phyloP scores from a whole-genome alignment of 352 stramenopile species.

The Phytophthora quininea region DNA sequence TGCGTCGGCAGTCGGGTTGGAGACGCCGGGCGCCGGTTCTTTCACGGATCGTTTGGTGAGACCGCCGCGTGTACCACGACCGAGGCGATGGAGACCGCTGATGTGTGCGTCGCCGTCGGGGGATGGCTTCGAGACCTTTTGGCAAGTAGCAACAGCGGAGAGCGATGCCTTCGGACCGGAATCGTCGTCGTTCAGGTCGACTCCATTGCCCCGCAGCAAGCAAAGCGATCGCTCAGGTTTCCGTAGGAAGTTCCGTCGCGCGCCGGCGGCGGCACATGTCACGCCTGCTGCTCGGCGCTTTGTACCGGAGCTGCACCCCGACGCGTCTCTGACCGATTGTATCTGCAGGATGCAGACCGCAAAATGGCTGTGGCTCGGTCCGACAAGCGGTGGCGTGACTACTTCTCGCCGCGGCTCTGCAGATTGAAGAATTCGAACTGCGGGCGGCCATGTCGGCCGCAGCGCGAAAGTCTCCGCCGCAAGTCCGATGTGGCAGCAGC shows the following conservation, averaged over 20 bases:
- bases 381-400: background rate
- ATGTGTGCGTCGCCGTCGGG: background rate
- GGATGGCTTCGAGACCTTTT: too few relatives aligned
- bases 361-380: background rate
- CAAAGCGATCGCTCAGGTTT: too few relatives aligned
- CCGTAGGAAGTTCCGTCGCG: background rate
- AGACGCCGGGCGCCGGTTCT: background rate
- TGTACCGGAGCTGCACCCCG: background rate
- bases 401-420: background rate
- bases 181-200: too few relatives aligned
- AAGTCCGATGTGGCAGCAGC: too few relatives aligned
- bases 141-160: too few relatives aligned
- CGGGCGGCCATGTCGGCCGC: background rate
- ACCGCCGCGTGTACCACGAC: background rate
- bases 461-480: too few relatives aligned
- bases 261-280: background rate
- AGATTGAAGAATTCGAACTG: background rate
- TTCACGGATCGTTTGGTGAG: constrained; percentile 2
- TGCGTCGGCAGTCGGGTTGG: background rate
- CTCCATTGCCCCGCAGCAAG: too few relatives aligned
- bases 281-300: background rate
- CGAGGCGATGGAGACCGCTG: background rate
- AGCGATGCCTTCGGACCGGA: too few relatives aligned
- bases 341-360: background rate
- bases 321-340: background rate